Base-by-base conservation (phyloP, 352 stramenopile species). In the Pythium plurisporium region DNA sequence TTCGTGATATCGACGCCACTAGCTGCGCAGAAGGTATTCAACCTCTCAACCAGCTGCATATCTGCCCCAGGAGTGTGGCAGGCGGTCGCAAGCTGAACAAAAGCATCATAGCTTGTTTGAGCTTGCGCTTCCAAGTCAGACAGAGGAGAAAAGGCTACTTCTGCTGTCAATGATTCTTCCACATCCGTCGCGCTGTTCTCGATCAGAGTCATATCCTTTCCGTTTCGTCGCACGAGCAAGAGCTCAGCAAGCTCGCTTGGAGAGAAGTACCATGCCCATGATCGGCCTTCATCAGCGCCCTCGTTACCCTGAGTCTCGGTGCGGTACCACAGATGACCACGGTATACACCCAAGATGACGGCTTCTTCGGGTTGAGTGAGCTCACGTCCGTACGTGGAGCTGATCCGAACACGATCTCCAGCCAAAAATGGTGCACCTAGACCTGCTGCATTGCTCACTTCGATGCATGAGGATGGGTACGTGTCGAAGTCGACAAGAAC, bases 341-440 rank as follows among this genome's bases (percentile, higher is more conserved):
- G 83, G 61, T 97, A 97, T 5, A 92, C 80, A 57, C 86, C 96
- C 20, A 99, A 70, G 51, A 99, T 81, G 36, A 98, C 74, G 27
- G 96, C 96, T 82, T 98, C 94, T 73, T 99, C 96, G 9, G 94
- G 89, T 22, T 98, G 79, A 54, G 99, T 97, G 37, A 99, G 73
- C 69, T 98, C 87, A 37, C 96, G 85, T 15, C 96, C 96, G 36
- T 90, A 92, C 62, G 96, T 98, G 1, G 91, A 89, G 47, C 88
- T 95, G 34, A 99, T 89, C 23, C 87, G 79, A 19, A 99, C 93
- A 47, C 82, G 86, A 70, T 99, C 96, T 29, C 96, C 96, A 49
- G 91, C 76, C 43, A 99, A 72, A 22, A 99, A 86, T 20, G 89
- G 89, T 43, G 82, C 79, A 31, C 70, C 63, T n/a, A 98, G 65